Evolutionary conservation across 495 filamentous ascomycete genomes (phyloP).

Genomic region (Cercophora sp.): DNA sequence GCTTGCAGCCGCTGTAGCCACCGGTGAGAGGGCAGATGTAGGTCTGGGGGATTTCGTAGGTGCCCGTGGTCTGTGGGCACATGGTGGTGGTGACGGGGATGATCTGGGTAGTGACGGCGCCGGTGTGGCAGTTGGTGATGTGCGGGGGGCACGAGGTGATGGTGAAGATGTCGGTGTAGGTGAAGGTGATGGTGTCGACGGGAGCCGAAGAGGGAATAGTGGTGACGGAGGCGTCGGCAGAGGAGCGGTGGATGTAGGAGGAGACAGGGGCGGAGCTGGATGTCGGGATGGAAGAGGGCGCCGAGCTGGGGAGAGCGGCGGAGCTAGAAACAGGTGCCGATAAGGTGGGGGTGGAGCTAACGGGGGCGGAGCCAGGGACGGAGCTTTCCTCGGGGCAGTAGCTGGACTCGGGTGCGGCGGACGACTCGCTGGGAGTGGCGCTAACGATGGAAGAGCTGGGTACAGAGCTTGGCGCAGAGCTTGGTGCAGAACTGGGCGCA

Average conservation of each 20-base stretch:
- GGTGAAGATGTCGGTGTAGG: conserved; percentile 49
- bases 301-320: too few relatives aligned
- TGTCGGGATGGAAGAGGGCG: neutral
- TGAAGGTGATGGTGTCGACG: conserved; percentile 30
- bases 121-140: conserved; percentile 53
- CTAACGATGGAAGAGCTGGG: neutral
- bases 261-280: conserved; percentile 6
- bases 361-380: neutral
- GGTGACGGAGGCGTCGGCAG: neutral
- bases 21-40: neutral
- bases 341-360: too few relatives aligned
- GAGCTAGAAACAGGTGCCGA: too few relatives aligned
- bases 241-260: neutral
- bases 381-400: neutral
- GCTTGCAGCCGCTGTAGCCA: neutral
- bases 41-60: too few relatives aligned
- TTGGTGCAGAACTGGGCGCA: neutral
- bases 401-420: neutral
- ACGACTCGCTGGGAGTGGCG: neutral
- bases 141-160: conserved; percentile 57
- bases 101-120: conserved; percentile 25
- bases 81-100: conserved; percentile 22
- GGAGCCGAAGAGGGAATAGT: neutral
- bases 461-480: neutral
- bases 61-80: too few relatives aligned